phyloP scores from a whole-genome alignment of 768 basidiomycete genomes.

The Kwoniella sp. region DNA sequence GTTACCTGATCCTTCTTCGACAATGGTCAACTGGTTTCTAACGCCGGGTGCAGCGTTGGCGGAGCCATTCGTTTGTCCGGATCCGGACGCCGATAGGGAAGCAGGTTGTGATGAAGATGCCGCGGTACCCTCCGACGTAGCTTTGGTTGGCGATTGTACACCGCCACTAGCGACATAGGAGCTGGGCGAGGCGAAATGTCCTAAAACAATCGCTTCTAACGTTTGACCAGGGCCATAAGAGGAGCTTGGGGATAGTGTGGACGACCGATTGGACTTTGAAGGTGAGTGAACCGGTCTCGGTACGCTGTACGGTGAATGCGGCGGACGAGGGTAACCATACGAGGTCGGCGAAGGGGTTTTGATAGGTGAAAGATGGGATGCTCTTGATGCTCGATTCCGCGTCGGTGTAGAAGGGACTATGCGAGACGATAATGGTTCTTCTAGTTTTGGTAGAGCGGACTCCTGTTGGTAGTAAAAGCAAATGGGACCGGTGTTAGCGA shows the following conservation, averaged over 20 bases:
- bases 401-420: conserved; percentile 17
- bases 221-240: conserved; percentile 12
- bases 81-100: not conserved
- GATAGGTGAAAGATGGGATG: not conserved
- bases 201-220: conserved; percentile 17
- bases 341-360: not conserved
- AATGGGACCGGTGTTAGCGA: too few species aligned
- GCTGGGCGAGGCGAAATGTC: conserved; percentile 11
- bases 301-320: conserved; percentile 17
- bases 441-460: not conserved
- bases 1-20: conserved; percentile 23
- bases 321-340: conserved; percentile 14
- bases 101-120: not conserved
- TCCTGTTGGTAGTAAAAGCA: not conserved
- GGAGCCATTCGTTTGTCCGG: not conserved
- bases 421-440: conserved; percentile 6
- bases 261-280: conserved; percentile 16
- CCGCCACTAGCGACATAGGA: conserved; percentile 5
- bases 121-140: not conserved
- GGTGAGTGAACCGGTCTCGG: conserved; percentile 17
- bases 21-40: conserved; percentile 9
- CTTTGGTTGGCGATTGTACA: not conserved
- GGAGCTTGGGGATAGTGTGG: conserved; percentile 9
- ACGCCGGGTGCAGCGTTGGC: not conserved
- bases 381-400: conserved; percentile 9